Evolutionary conservation across 1,284 basidiomycete genomes (phyloP).

Genomic region (Pisolithus thermaeus): DNA sequence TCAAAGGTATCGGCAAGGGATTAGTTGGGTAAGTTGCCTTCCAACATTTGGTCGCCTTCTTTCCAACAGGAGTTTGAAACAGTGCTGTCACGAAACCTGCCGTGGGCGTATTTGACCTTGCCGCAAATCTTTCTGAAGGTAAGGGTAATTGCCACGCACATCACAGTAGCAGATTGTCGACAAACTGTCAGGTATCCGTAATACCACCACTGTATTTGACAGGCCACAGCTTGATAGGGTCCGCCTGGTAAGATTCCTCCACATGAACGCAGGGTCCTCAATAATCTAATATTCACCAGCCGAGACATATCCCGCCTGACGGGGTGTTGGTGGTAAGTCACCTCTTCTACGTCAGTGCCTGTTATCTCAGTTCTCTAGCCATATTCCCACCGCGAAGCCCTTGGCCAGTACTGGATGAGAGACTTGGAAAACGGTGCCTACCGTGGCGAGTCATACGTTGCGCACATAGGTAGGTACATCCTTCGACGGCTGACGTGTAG

Average conservation of each 20-base stretch:
- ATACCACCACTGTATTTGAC: constrained; percentile 98
- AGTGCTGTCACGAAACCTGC: constrained; percentile 95
- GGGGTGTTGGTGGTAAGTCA: constrained; percentile 74
- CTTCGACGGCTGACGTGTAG: background rate
- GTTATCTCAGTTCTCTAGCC: constrained; percentile 42
- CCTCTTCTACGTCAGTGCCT: background rate
- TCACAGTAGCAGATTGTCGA: constrained; percentile 3
- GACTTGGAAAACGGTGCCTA: constrained; percentile 87
- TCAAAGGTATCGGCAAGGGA: constrained; percentile 97
- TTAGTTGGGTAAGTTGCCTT: constrained; percentile 71
- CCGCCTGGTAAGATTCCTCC: constrained; percentile 53
- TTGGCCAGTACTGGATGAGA: constrained; percentile 96
- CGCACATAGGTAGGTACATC: constrained; percentile 70
- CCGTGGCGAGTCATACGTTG: constrained; percentile 84
- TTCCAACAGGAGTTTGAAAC: constrained; percentile 14
- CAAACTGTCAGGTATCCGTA: constrained; percentile 65
- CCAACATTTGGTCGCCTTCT: constrained; percentile 4
- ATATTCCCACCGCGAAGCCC: constrained; percentile 83
- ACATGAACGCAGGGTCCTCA: background rate
- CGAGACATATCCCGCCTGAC: constrained; percentile 83
- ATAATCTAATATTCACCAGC: constrained; percentile 37
- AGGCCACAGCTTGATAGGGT: constrained; percentile 86
- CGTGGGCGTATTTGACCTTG: constrained; percentile 94
- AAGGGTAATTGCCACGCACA: constrained; percentile 5
- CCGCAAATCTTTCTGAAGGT: constrained; percentile 95